Base-by-base conservation (phyloP, 169 alveolate species). In the Besnoitia besnoiti region DNA sequence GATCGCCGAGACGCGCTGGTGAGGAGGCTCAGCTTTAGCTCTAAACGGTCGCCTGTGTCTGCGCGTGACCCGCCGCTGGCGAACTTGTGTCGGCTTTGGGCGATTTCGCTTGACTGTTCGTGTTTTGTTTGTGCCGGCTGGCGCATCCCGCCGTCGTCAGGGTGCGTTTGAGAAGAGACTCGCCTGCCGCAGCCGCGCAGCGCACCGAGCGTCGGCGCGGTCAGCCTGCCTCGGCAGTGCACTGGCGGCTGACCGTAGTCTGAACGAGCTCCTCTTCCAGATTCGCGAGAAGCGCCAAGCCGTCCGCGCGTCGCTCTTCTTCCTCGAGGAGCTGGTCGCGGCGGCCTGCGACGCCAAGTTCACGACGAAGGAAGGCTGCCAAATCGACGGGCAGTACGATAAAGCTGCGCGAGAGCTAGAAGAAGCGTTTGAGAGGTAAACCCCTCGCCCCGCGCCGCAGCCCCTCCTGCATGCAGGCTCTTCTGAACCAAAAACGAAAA, bases 261-360 rank as follows among this genome's bases (percentile, higher is more conserved):
- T 73, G 46, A 37, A 73, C n/a, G 27, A 8, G 5, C 82, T 73
- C 39, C 46, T 73, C 24, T 42, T n/a, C 39, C 16, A 73, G 16
- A 10, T 73, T n/a, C 82, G 46, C 0, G 46, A 37, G 27, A 37
- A 73, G 46, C 82, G 82, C 82, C 46, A 19, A 2, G 82, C 16
- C 1, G 82, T 37, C 39, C 82, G 24, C 47, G 44, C 8, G 12
- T 35, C 82, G 44, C 39, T 35, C 47, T 37, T 73, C 82, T 73
- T 73, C 82, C 82, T 73, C 5, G 82, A 73, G 44, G 47, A 37
- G 39, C 44, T 73, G 8, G 46, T 73, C 24, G 82, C 8, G 44
- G 14, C 44, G 47, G n/a, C n/a, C n/a, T 73, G 82, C 82, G 46
- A 73, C n/a, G 82, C 46, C 82, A 73, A 73, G 82, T 16, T 37